A percentile compares a stretch with the other conserved stretches of the same genome.
These are phyloP conservation scores for Volutella citrinella DNA, from an alignment of 2,329 filamentous ascomycete species.

Conservation along the genomic window DNA sequence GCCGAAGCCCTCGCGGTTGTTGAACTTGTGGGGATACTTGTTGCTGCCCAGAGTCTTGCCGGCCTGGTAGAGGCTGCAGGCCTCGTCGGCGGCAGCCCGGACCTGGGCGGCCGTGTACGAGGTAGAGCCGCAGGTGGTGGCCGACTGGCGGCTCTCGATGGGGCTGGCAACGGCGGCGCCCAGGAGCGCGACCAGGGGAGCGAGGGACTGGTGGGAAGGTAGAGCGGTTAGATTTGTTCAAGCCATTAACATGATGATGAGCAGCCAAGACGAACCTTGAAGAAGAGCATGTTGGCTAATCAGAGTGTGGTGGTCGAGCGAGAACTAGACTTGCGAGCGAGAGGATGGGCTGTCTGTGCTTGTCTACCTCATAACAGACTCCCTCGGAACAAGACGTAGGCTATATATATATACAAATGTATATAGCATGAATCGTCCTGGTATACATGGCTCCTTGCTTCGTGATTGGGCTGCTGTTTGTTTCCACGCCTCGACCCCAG, in stretches of 20 bases:
- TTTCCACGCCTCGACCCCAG: too few species aligned
- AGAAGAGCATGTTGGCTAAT: conserved; percentile 22
- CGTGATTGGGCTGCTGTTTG: too few species aligned
- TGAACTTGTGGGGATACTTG: conserved; percentile 37
- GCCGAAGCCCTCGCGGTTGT: conserved; percentile 36
- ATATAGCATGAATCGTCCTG: too few species aligned
- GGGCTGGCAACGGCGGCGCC: conserved; percentile 27
- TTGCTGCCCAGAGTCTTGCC: conserved; percentile 26
- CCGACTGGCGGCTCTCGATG: conserved; percentile 19
- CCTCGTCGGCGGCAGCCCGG: conserved; percentile 24
- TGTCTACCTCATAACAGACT: too few species aligned
- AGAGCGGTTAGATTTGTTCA: too few species aligned
- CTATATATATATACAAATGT: too few species aligned
- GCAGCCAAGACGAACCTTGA: conserved; percentile 10
- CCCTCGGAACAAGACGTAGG: too few species aligned
- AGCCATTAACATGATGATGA: background rate
- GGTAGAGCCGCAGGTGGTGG: conserved; percentile 29
- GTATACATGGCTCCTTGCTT: too few species aligned
- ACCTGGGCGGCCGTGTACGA: conserved; percentile 27
- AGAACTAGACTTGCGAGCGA: too few species aligned
- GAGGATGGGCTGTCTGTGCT: too few species aligned
- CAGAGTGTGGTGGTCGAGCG: conserved; percentile 4
- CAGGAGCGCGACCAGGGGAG: conserved; percentile 25
- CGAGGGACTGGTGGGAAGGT: conserved; percentile 14
- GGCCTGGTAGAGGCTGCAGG: conserved; percentile 22